Percentiles rank a stretch among this genome's conserved stretches.
These are phyloP conservation scores for Salvia splendens DNA, from an alignment of 257 asterid genomes.

Conservation along the genomic window DNA sequence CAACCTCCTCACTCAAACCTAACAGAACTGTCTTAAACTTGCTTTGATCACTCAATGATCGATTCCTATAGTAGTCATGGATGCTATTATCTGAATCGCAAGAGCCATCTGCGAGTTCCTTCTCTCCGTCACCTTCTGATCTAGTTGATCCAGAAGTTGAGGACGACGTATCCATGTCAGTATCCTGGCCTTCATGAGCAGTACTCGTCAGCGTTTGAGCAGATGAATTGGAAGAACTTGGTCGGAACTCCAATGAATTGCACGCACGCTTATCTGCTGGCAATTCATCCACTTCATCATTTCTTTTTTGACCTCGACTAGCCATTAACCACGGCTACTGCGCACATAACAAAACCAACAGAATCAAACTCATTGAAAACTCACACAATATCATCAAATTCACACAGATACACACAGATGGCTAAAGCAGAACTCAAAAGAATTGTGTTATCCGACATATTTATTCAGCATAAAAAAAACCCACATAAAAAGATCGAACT, in stretches of 20 bases:
- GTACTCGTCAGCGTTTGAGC: slow-evolving; percentile 52
- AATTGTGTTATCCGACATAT: neutral
- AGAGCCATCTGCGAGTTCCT: slow-evolving; percentile 71
- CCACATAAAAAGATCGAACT: neutral
- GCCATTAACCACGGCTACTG: slow-evolving; percentile 52
- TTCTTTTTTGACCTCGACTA: slow-evolving; percentile 87
- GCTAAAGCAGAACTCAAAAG: neutral
- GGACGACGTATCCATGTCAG: slow-evolving; percentile 77
- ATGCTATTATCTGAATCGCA: slow-evolving; percentile 71
- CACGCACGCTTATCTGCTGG: slow-evolving; percentile 97
- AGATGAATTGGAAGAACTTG: slow-evolving; percentile 73
- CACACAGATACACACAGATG: neutral
- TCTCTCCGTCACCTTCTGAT: slow-evolving; percentile 77
- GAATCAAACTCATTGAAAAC: neutral
- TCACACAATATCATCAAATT: slow-evolving; percentile 22
- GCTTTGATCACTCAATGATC: slow-evolving; percentile 55
- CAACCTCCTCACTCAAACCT: slow-evolving; percentile 60
- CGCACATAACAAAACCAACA: slow-evolving; percentile 15
- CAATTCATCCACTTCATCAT: slow-evolving; percentile 67
- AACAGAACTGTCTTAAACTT: slow-evolving; percentile 61
- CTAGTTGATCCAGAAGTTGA: slow-evolving; percentile 76
- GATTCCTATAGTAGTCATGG: slow-evolving; percentile 61
- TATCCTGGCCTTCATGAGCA: slow-evolving; percentile 56
- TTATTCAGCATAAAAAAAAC: neutral
- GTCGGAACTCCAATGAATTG: slow-evolving; percentile 67